phyloP scores from a whole-genome alignment of 1,284 basidiomycete genomes.

The Melampsora americana region DNA sequence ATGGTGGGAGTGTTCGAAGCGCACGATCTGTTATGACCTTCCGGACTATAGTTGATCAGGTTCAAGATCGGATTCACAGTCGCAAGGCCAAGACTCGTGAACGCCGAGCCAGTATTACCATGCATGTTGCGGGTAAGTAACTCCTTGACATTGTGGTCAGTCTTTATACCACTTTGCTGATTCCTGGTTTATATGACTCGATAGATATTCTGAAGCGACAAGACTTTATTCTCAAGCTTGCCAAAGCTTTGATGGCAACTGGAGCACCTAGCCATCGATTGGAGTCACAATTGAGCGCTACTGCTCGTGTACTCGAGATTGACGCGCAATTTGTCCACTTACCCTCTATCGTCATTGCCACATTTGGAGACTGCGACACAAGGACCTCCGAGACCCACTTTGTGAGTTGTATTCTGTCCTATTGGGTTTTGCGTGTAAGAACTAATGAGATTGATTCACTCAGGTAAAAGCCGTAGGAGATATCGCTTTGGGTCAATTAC shows the following conservation, averaged over 20 bases:
- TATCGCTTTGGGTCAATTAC: constrained; percentile 57
- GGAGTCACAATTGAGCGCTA: constrained; percentile 73
- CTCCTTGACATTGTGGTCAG: not conserved
- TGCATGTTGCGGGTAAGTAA: constrained; percentile 30
- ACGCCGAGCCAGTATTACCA: constrained; percentile 34
- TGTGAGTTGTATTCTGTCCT: constrained; percentile 47
- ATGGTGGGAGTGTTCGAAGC: constrained; percentile 17
- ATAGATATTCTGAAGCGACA: constrained; percentile 63
- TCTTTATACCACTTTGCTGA: not conserved
- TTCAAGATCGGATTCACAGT: constrained; percentile 20
- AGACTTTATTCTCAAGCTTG: constrained; percentile 73
- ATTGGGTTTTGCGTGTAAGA: not conserved
- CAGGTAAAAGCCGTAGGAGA: constrained; percentile 45
- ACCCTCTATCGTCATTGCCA: constrained; percentile 74
- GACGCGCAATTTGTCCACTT: constrained; percentile 71
- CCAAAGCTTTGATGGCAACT: constrained; percentile 73
- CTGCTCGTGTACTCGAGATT: constrained; percentile 75
- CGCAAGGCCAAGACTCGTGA: constrained; percentile 16
- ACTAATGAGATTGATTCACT: not conserved
- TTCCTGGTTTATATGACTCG: not conserved
- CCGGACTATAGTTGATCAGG: constrained; percentile 19
- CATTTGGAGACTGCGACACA: constrained; percentile 73
- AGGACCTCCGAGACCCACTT: constrained; percentile 69
- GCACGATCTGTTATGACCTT: constrained; percentile 28
- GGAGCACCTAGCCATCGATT: constrained; percentile 83